phyloP scores from a whole-genome alignment of 352 stramenopile species.

The Pythium vanterpoolii region DNA sequence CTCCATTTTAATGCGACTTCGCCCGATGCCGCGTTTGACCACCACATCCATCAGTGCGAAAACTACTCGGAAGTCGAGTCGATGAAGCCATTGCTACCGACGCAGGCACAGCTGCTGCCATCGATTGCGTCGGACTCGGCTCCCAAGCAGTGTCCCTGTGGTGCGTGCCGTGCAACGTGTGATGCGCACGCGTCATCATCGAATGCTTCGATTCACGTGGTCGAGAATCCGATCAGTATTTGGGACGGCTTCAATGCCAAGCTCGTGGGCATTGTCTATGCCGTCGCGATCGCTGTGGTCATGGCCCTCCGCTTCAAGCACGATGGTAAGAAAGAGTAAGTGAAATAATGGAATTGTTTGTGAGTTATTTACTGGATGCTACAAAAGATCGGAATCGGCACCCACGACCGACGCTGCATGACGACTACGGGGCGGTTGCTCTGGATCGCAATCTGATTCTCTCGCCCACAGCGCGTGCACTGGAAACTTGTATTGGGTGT shows the following conservation, averaged over 20 bases:
- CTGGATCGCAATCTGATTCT: slow-evolving; percentile 65
- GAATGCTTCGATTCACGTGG: slow-evolving; percentile 43
- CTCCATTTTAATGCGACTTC: slow-evolving; percentile 55
- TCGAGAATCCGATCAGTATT: slow-evolving; percentile 67
- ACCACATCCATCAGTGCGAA: slow-evolving; percentile 63
- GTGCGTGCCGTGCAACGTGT: slow-evolving; percentile 64
- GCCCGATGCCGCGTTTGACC: slow-evolving; percentile 40
- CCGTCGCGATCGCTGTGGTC: slow-evolving; percentile 32
- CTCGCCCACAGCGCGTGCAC: slow-evolving; percentile 48
- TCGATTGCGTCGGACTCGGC: slow-evolving; percentile 51
- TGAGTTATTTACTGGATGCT: neutral
- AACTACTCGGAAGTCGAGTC: slow-evolving; percentile 72
- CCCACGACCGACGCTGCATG: slow-evolving; percentile 39
- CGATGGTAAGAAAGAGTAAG: slow-evolving; percentile 16
- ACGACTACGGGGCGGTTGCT: slow-evolving; percentile 32
- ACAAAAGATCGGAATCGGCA: slow-evolving; percentile 65
- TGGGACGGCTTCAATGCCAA: slow-evolving; percentile 57
- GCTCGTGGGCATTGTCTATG: slow-evolving; percentile 61
- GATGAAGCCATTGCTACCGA: slow-evolving; percentile 38
- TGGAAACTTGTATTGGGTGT: slow-evolving; percentile 50
- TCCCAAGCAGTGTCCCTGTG: slow-evolving; percentile 74
- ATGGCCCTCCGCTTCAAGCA: slow-evolving; percentile 48
- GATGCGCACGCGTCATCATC: slow-evolving; percentile 32
- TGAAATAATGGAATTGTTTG: too few species aligned
- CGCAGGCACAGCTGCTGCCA: slow-evolving; percentile 58